A percentile compares a stretch with the other conserved stretches of the same genome.
These are phyloP conservation scores for Wickerhamiella lipophila DNA, from an alignment of 805 yeast genomes.

Conservation along the genomic window DNA sequence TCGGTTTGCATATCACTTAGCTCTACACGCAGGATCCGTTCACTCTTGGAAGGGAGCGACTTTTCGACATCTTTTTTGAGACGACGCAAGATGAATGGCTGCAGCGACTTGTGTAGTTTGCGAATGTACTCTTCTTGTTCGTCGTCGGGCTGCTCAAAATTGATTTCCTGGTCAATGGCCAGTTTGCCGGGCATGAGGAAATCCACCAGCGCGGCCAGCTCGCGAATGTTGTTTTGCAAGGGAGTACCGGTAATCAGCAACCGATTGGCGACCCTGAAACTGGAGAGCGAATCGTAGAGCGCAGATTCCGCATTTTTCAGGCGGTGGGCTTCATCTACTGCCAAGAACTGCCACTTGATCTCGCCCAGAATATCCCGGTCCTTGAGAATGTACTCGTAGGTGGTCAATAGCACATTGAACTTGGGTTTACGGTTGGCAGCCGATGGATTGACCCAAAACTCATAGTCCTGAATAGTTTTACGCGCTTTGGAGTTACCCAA, in stretches of 20 bases:
- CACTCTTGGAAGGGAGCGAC: conserved; percentile 89
- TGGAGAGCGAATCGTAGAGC: conserved; percentile 71
- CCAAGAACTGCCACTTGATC: conserved; percentile 88
- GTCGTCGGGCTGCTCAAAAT: conserved; percentile 76
- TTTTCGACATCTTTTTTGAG: conserved; percentile 96
- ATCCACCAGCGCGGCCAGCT: conserved; percentile 86
- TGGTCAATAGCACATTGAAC: conserved; percentile 83
- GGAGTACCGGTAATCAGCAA: conserved; percentile 96
- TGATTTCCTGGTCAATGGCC: conserved; percentile 84
- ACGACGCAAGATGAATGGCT: conserved; percentile 86
- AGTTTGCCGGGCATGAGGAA: conserved; percentile 94
- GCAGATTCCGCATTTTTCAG: conserved; percentile 90
- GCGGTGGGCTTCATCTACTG: conserved; percentile 98
- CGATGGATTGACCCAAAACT: conserved; percentile 52
- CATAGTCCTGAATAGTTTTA: conserved; percentile 67
- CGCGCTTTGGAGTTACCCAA: conserved; percentile 87
- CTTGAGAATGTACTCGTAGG: conserved; percentile 90
- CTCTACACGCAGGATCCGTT: conserved; percentile 88
- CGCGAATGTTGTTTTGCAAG: conserved; percentile 87
- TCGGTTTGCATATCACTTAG: conserved; percentile 89
- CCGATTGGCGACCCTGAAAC: conserved; percentile 73
- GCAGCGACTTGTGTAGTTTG: conserved; percentile 67
- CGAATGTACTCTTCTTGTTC: conserved; percentile 83
- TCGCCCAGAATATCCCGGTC: conserved; percentile 70
- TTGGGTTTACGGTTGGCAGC: conserved; percentile 54